Evolutionary conservation across 2,329 filamentous ascomycete genomes (phyloP).

Genomic region (Aspergillus chevalieri): DNA sequence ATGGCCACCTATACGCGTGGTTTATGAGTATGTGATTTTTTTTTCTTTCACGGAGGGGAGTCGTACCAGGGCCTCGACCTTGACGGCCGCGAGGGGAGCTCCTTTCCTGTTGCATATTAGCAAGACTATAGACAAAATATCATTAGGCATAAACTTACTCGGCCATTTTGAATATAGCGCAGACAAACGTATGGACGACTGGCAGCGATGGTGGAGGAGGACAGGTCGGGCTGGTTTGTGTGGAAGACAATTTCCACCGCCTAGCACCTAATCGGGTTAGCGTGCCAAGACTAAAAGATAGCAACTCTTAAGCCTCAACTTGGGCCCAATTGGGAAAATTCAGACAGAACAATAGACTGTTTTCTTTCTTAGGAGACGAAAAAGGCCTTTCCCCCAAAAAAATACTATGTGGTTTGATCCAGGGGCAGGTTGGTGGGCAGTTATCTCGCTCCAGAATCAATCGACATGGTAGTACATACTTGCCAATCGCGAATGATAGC

Average conservation of each 20-base stretch:
- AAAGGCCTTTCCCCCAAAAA: too few species aligned
- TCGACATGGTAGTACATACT: too few species aligned
- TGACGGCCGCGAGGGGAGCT: slow-evolving; percentile 73
- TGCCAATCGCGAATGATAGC: too few species aligned
- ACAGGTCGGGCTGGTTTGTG: slow-evolving; percentile 22
- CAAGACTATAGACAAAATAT: neutral
- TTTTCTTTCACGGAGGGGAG: slow-evolving; percentile 20
- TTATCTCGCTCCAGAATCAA: too few species aligned
- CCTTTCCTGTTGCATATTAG: slow-evolving; percentile 49
- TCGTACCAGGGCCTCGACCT: slow-evolving; percentile 87
- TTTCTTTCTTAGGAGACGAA: too few species aligned
- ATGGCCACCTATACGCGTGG: slow-evolving; percentile 66
- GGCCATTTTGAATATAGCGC: slow-evolving; percentile 25
- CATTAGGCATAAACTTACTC: slow-evolving; percentile 17
- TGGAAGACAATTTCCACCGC: slow-evolving; percentile 25
- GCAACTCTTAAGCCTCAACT: neutral
- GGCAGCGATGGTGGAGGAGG: slow-evolving; percentile 13
- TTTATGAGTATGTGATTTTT: slow-evolving; percentile 19
- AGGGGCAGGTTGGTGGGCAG: too few species aligned
- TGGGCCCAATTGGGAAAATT: neutral
- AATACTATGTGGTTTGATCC: too few species aligned
- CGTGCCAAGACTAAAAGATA: slow-evolving; percentile 17
- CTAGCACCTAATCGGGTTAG: slow-evolving; percentile 23
- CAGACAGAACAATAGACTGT: neutral
- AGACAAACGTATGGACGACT: slow-evolving; percentile 7